Evolutionary conservation across 1,284 basidiomycete species (phyloP).

Genomic region (Kalmanozyma brasiliensis): DNA sequence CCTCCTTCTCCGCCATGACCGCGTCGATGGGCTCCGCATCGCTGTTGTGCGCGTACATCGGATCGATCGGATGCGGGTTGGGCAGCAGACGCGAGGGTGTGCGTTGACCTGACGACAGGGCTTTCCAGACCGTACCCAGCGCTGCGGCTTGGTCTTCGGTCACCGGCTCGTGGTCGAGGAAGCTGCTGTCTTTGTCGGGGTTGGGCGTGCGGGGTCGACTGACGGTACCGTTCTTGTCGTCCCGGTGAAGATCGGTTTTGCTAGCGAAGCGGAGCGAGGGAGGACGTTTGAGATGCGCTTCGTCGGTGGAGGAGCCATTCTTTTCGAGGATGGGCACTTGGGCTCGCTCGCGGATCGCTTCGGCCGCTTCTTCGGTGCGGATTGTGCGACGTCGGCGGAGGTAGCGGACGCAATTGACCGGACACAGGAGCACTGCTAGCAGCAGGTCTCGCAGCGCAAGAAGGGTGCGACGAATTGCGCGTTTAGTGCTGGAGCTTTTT

Average conservation of each 20-base stretch:
- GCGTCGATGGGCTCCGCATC: slow-evolving; percentile 36
- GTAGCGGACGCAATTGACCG: slow-evolving; percentile 34
- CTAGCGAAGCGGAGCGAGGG: slow-evolving; percentile 26
- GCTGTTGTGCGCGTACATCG: slow-evolving; percentile 48
- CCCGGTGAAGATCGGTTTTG: slow-evolving; percentile 7
- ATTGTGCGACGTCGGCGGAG: slow-evolving; percentile 13
- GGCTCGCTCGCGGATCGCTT: slow-evolving; percentile 26
- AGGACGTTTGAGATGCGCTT: slow-evolving; percentile 2
- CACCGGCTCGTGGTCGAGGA: slow-evolving; percentile 30
- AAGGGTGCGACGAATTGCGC: slow-evolving; percentile 21
- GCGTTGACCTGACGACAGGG: slow-evolving; percentile 15
- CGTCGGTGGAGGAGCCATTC: not conserved
- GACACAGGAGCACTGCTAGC: slow-evolving; percentile 25
- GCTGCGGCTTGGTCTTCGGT: slow-evolving; percentile 55
- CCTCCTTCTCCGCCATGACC: slow-evolving; percentile 39
- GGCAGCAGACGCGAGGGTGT: slow-evolving; percentile 46
- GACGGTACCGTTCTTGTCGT: slow-evolving; percentile 4
- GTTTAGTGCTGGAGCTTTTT: slow-evolving; percentile 7
- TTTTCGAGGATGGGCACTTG: slow-evolving; percentile 41
- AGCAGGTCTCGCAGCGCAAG: slow-evolving; percentile 33
- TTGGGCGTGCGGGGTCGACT: slow-evolving; percentile 28
- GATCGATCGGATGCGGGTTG: slow-evolving; percentile 58
- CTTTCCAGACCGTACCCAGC: slow-evolving; percentile 20
- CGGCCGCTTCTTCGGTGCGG: slow-evolving; percentile 19
- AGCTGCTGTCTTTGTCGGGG: slow-evolving; percentile 1